phyloP scores from a whole-genome alignment of 2,329 filamentous ascomycete species.

The Albifimbria verrucaria region DNA sequence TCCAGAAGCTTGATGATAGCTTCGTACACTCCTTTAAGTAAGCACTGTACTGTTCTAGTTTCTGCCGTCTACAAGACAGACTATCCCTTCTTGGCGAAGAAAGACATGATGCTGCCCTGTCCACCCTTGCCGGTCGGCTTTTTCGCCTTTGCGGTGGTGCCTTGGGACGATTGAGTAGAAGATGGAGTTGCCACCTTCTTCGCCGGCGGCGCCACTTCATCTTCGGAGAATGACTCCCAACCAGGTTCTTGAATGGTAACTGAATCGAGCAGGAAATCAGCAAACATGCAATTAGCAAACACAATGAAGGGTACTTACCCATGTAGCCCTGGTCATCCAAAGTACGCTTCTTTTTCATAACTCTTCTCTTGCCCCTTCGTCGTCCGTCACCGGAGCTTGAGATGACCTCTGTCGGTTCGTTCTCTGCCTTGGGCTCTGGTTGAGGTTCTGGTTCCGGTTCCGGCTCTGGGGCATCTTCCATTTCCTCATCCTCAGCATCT shows the following conservation, averaged over 20 bases:
- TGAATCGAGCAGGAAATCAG: too few relatives aligned
- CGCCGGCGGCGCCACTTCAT: slow-evolving; percentile 59
- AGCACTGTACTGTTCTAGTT: slow-evolving; percentile 4
- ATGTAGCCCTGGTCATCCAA: slow-evolving; percentile 90
- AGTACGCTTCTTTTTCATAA: slow-evolving; percentile 84
- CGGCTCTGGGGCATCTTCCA: slow-evolving; percentile 35
- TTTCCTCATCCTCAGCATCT: slow-evolving; percentile 34
- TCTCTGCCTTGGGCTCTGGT: slow-evolving; percentile 29
- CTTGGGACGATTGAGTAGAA: slow-evolving; percentile 41
- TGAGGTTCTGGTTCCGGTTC: slow-evolving; percentile 32
- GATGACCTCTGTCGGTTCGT: slow-evolving; percentile 48
- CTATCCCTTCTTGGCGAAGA: slow-evolving; percentile 75
- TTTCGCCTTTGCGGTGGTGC: slow-evolving; percentile 40
- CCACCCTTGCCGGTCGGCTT: slow-evolving; percentile 55
- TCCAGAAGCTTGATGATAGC: slow-evolving; percentile 10
- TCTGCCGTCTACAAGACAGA: not conserved
- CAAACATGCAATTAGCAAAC: slow-evolving; percentile 6
- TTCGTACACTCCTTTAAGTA: slow-evolving; percentile 22
- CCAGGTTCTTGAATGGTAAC: slow-evolving; percentile 80
- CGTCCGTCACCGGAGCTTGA: slow-evolving; percentile 57
- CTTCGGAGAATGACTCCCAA: slow-evolving; percentile 94
- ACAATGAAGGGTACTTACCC: slow-evolving; percentile 51
- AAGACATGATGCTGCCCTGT: slow-evolving; percentile 86
- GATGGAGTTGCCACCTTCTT: slow-evolving; percentile 51
- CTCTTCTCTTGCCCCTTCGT: slow-evolving; percentile 70